These are phyloP conservation scores for Labyrinthula sp. DNA, from an alignment of 352 stramenopile species.

Conservation along the genomic window DNA sequence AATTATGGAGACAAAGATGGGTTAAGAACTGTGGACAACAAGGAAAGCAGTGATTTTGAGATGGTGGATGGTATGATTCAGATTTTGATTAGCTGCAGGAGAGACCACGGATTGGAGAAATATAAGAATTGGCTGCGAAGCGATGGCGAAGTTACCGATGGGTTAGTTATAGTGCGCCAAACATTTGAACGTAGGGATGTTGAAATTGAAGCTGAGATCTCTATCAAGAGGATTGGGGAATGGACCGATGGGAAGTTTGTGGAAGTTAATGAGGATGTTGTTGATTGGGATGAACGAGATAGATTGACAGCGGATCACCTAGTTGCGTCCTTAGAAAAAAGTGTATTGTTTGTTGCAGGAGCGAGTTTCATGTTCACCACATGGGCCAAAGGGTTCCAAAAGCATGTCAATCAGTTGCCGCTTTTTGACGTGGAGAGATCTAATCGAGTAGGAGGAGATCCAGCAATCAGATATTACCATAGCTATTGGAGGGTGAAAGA, in stretches of 20 bases:
- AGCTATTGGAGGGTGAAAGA: conserved; percentile 18
- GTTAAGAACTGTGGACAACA: conserved; percentile 17
- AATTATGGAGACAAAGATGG: conserved; percentile 12
- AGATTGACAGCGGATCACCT: background rate
- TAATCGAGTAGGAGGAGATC: conserved; percentile 17
- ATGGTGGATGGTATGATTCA: conserved; percentile 25
- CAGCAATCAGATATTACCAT: conserved; percentile 21
- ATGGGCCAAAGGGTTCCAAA: conserved; percentile 21
- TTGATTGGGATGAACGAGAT: background rate
- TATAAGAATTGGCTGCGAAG: conserved; percentile 24
- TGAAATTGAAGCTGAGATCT: conserved; percentile 13
- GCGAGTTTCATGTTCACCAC: conserved; percentile 20
- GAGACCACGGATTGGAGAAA: conserved; percentile 2
- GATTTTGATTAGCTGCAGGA: conserved; percentile 14
- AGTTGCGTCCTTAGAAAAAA: conserved; percentile 6
- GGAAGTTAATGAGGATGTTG: no score
- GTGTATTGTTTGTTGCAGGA: conserved; percentile 15
- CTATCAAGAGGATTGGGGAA: no score
- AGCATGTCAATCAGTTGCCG: conserved; percentile 22
- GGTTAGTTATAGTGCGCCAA: conserved; percentile 17
- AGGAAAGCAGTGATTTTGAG: conserved; percentile 21
- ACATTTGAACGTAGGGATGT: conserved; percentile 20
- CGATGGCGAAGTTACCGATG: conserved; percentile 3
- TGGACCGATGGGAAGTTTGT: no score
- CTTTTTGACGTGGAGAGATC: conserved; percentile 22